A percentile compares a stretch with the other conserved stretches of the same genome.
These are phyloP conservation scores for Kwoniella mangroviensis DNA, from an alignment of 768 basidiomycete genomes.

Conservation along the genomic window DNA sequence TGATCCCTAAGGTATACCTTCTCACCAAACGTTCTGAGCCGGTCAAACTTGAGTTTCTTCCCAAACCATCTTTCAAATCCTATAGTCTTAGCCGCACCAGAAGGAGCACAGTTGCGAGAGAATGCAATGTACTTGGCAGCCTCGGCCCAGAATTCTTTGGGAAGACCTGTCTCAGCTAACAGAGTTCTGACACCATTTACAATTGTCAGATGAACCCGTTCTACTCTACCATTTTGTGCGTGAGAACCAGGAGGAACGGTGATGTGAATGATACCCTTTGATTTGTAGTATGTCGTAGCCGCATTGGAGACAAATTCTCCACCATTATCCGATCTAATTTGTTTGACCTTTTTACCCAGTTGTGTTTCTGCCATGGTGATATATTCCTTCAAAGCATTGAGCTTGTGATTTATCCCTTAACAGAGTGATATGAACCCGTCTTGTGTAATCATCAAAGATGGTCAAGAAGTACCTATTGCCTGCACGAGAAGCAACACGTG, in stretches of 20 bases:
- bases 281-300: slow-evolving; percentile 1
- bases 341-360: slow-evolving; percentile 13
- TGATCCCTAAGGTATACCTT: slow-evolving; percentile 1
- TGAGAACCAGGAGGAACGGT: slow-evolving; percentile 33
- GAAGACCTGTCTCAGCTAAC: slow-evolving; percentile 15
- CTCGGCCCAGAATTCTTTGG: slow-evolving; percentile 30
- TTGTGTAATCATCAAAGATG: slow-evolving; percentile 3
- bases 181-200: slow-evolving; percentile 30
- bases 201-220: slow-evolving; percentile 31
- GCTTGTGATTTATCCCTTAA: slow-evolving; percentile 4
- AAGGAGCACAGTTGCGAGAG: slow-evolving; percentile 23
- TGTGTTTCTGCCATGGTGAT: slow-evolving; percentile 18
- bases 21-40: slow-evolving; percentile 4
- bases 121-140: slow-evolving; percentile 24
- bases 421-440: slow-evolving; percentile 2
- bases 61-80: slow-evolving; percentile 14
- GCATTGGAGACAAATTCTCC: slow-evolving; percentile 7
- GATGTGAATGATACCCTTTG: slow-evolving; percentile 6
- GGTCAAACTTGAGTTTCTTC: slow-evolving; percentile 16
- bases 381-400: neutral
- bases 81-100: neutral
- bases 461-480: slow-evolving; percentile 10
- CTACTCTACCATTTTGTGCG: slow-evolving; percentile 34
- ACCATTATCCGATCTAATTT: slow-evolving; percentile 19
- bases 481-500: neutral